A percentile compares a stretch with the other conserved stretches of the same genome.
phyloP scores from a whole-genome alignment of 306 rosid species.

The Dalbergia oliveri region DNA sequence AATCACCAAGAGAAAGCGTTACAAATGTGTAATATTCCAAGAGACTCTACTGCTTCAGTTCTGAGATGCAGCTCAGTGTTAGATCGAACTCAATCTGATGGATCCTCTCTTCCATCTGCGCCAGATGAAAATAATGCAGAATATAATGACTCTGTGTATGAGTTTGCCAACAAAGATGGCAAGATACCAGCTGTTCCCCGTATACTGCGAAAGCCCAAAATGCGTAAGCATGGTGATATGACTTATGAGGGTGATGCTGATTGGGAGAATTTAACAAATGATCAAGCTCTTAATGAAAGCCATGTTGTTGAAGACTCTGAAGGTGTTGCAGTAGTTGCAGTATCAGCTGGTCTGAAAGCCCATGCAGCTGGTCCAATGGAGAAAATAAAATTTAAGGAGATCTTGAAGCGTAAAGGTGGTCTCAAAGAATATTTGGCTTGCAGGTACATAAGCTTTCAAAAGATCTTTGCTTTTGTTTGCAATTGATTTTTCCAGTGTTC shows the following conservation, averaged over 20 bases:
- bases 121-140: slow-evolving; percentile 71
- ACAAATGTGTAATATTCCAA: slow-evolving; percentile 41
- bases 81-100: slow-evolving; percentile 55
- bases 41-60: slow-evolving; percentile 45
- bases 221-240: slow-evolving; percentile 92
- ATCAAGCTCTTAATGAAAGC: slow-evolving; percentile 58
- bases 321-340: slow-evolving; percentile 87
- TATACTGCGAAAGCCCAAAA: slow-evolving; percentile 64
- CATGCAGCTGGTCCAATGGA: slow-evolving; percentile 86
- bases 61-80: slow-evolving; percentile 51
- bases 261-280: slow-evolving; percentile 79
- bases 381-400: slow-evolving; percentile 92
- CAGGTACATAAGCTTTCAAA: slow-evolving; percentile 68
- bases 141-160: slow-evolving; percentile 63
- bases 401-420: slow-evolving; percentile 96
- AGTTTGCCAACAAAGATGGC: slow-evolving; percentile 56
- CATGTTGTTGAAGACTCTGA: slow-evolving; percentile 72
- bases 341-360: slow-evolving; percentile 94
- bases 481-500: slow-evolving; percentile 44
- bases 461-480: slow-evolving; percentile 41
- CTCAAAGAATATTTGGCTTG: slow-evolving; percentile 89
- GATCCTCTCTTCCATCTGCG: slow-evolving; percentile 58
- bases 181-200: slow-evolving; percentile 66
- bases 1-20: slow-evolving; percentile 43
- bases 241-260: slow-evolving; percentile 99